phyloP scores from a whole-genome alignment of 306 rosid species.

The Medicago lupulina region DNA sequence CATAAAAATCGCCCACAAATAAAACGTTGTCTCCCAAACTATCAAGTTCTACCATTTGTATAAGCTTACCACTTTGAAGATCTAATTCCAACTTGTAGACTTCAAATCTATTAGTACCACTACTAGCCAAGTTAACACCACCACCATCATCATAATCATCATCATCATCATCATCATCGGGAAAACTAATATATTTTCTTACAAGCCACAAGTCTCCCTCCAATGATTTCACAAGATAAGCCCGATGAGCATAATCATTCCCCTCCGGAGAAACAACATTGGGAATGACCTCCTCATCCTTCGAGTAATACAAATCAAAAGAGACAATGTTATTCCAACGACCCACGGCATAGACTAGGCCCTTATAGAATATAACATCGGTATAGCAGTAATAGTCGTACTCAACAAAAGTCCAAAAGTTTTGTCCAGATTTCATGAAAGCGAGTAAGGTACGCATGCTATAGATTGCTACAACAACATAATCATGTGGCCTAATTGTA shows the following conservation, averaged over 20 bases:
- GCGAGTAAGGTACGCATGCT: not conserved
- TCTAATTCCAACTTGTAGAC: not conserved
- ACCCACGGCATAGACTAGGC: not conserved
- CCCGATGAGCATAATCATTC: not conserved
- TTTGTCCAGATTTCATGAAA: not conserved
- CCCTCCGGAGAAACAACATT: not conserved
- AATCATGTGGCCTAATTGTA: not conserved
- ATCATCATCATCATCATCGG: not conserved
- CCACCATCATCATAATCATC: too few species aligned
- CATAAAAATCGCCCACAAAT: not conserved
- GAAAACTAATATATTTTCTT: not conserved
- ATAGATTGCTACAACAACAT: not conserved
- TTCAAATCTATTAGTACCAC: not conserved
- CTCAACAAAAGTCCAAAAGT: not conserved
- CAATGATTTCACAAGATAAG: slow-evolving; percentile 4
- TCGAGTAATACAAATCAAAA: not conserved
- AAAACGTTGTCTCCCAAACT: slow-evolving; percentile 2
- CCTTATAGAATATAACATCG: not conserved
- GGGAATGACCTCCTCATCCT: not conserved
- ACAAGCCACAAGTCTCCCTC: slow-evolving; percentile 2
- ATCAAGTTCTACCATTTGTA: not conserved
- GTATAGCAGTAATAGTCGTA: not conserved
- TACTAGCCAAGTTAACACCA: not conserved
- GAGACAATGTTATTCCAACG: too few species aligned
- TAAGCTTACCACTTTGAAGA: not conserved